Evolutionary conservation across 176 grass and related monocot species (phyloP), one percentile per base, ranked within the genome.

Genomic region (Oryza glaberrima): DNA sequence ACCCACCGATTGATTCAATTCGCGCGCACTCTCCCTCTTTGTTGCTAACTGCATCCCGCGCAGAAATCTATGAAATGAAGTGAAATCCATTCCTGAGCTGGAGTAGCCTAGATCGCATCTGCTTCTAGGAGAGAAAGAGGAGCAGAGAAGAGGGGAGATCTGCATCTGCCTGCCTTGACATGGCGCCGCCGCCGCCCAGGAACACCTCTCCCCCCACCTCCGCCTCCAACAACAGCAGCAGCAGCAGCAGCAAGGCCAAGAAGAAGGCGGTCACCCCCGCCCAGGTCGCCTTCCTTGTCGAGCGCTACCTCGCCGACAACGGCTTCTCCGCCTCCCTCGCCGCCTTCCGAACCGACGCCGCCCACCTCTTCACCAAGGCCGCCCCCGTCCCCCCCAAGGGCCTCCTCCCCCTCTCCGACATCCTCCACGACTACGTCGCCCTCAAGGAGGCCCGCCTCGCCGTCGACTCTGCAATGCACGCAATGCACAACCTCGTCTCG

Each of bases 251-350:
- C 52, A 44, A 44, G 43, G 9, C 43, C 43, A 77, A 84, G 10
- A 88, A 79, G 72, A 90, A 83, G 73, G 94, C 90, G 88, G 88
- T 94, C 28, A 94, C 92, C 22, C 83, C 92, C 0, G 10, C 69
- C 16, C 92, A 98, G 83, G 92, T 98, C 60, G 92, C 95, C 25
- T 98, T 91, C 92, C 94, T 98, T 67, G 92, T 98, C 61, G 95
- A 94, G 69, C 84, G 86, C 22, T 98, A 98, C 90, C 88, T 98
- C 67, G 81, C 92, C 12, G 92, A 94, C 78, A 93, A 90, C 79
- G 82, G 80, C 54, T 94, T 91, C 92, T 8, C 40, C 9, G 81
- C 83, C 41, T 41, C 92, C 26, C 92, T 94, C 70, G 38, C 88
- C 26, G 90, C 90, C 35, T 98, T 98, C 87, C 84, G 92, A 19